A percentile compares a stretch with the other conserved stretches of the same genome.
phyloP scores from a whole-genome alignment of 352 stramenopile species.

The Aphanomyces invadans region DNA sequence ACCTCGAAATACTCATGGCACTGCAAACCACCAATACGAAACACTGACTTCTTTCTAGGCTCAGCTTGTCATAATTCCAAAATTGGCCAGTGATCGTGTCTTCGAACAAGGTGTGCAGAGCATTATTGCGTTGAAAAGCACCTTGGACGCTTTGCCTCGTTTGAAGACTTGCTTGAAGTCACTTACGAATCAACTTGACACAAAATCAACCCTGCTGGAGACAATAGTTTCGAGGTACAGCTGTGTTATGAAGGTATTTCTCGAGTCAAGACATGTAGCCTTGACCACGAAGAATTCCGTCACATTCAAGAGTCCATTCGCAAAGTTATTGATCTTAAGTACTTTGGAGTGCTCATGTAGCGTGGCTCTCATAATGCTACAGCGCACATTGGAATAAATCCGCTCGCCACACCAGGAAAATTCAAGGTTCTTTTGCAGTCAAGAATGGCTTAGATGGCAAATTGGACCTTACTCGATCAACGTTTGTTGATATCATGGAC shows the following conservation, averaged over 20 bases:
- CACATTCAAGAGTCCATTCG: conserved; percentile 55
- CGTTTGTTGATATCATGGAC: conserved; percentile 77
- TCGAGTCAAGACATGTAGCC: conserved; percentile 27
- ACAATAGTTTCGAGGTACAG: conserved; percentile 56
- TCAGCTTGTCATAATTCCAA: conserved; percentile 72
- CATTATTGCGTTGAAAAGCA: conserved; percentile 78
- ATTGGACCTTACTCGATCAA: conserved; percentile 72
- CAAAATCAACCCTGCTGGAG: conserved; percentile 40
- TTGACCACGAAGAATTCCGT: conserved; percentile 46
- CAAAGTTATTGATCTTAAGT: conserved; percentile 71
- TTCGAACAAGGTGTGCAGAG: conserved; percentile 68
- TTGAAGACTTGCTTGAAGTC: conserved; percentile 44
- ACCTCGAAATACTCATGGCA: conserved; percentile 71
- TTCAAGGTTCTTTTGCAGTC: conserved; percentile 80
- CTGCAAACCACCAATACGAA: neutral
- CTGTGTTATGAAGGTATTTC: neutral
- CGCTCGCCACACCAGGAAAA: conserved; percentile 67
- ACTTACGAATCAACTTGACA: conserved; percentile 30
- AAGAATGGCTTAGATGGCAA: conserved; percentile 74
- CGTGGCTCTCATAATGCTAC: no score
- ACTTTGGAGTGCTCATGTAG: conserved; percentile 8
- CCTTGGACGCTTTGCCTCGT: conserved; percentile 54
- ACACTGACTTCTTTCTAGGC: conserved; percentile 16
- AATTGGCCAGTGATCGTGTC: conserved; percentile 57
- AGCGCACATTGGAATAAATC: conserved; percentile 47